Base-by-base conservation (phyloP, 805 yeast genomes). In the Yamadazyma paraphyllophila region DNA sequence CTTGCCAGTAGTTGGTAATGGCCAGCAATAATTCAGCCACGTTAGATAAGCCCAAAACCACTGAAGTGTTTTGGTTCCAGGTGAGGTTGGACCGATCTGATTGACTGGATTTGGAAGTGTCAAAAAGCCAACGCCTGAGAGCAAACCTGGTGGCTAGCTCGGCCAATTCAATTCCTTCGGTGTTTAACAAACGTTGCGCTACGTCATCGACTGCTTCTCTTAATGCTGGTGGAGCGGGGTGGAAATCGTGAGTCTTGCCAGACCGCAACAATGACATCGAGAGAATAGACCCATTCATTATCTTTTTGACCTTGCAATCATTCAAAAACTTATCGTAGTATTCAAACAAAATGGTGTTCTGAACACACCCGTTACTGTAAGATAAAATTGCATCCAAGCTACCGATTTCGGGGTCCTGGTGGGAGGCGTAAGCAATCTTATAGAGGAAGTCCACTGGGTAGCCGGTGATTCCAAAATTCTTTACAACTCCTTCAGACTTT, bases 241-340 rank as follows among this genome's bases (percentile, higher is more conserved):
- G 97, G 74, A 90, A 92, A 1, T 73, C 57, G 51, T 78, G 84
- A 0, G 96, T 84, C 29, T 74, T 69, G 17, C 74, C 82, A 0
- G 85, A 76, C 48, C 96, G 75, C 46, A 91, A 70, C 46, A 91
- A 63, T 3, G 96, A 87, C 98, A 91, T 91, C 45, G 91, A 81
- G 48, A 92, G 69, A 32, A 94, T 90, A 1, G 96, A 86, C 2
- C 92, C 97, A 60, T 87, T 88, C 59, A 83, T 65, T n/a, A 91
- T 62, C 49, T 73, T 62, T 46, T 74, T 71, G 26, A 90, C 71
- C 4, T 80, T 77, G 10, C 86, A 79, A 7, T 78, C 79, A 2
- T 50, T 54, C 33, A 74, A 63, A 53, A 88, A 81, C 31, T 67
- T 69, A 5, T 72, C 74, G 54, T 73, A 61, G 54, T 74, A 77